Percentiles rank a stretch among this genome's conserved stretches.
Evolutionary conservation across 108 stramenopile genomes (phyloP).

Genomic region (Cyclotella kingstonii): DNA sequence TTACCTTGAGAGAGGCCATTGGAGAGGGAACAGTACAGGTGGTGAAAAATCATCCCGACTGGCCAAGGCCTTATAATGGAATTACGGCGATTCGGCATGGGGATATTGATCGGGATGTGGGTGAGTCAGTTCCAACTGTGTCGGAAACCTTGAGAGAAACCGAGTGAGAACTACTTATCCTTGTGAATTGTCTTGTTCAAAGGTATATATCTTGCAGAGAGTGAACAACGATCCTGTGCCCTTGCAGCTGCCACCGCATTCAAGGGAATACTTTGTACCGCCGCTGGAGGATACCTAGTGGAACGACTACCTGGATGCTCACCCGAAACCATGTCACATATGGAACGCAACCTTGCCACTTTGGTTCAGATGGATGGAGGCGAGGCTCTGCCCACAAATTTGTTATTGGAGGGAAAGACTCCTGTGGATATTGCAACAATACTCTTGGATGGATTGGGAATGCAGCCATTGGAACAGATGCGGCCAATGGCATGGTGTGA

Average conservation of each 20-base stretch:
- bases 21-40: conserved; percentile 77
- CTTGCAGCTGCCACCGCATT: conserved; percentile 72
- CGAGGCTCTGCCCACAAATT: conserved; percentile 56
- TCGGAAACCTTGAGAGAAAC: neutral
- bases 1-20: conserved; percentile 65
- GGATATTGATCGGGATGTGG: conserved; percentile 86
- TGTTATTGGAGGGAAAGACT: conserved; percentile 67
- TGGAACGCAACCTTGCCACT: conserved; percentile 68
- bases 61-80: conserved; percentile 89
- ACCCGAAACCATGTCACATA: conserved; percentile 46
- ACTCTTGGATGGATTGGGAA: conserved; percentile 76
- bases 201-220: conserved; percentile 80
- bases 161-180: neutral
- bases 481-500: conserved; percentile 56
- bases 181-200: neutral
- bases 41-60: conserved; percentile 89
- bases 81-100: conserved; percentile 75
- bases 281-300: conserved; percentile 86
- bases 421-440: conserved; percentile 72
- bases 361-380: conserved; percentile 74
- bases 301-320: conserved; percentile 78
- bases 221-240: conserved; percentile 86
- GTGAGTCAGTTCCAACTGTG: conserved; percentile 35
- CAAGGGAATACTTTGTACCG: conserved; percentile 76
- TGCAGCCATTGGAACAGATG: conserved; percentile 68